A percentile compares a stretch with the other conserved stretches of the same genome.
phyloP scores from a whole-genome alignment of 768 basidiomycete genomes.

The Lactarius trivialis region DNA sequence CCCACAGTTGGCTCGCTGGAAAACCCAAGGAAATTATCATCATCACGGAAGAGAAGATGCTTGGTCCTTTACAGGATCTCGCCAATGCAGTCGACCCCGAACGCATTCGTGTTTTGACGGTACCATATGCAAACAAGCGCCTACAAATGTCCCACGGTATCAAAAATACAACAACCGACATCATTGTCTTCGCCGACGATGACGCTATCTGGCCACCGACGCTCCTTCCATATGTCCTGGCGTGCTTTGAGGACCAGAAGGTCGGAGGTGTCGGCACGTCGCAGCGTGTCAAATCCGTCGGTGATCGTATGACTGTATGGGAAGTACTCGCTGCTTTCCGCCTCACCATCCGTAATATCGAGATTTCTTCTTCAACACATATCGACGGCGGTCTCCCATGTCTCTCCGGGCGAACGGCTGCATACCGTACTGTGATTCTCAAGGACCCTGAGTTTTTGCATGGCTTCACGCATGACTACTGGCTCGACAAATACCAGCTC shows the following conservation, averaged over 20 bases:
- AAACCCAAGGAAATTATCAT: conserved; percentile 81
- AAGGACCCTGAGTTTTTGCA: conserved; percentile 92
- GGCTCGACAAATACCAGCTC: conserved; percentile 90
- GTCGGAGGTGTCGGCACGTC: conserved; percentile 89
- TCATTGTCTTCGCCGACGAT: conserved; percentile 92
- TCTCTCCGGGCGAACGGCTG: conserved; percentile 87
- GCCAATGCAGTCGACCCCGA: conserved; percentile 82
- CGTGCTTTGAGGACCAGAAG: conserved; percentile 92
- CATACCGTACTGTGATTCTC: conserved; percentile 88
- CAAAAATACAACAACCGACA: conserved; percentile 83
- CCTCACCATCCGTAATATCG: conserved; percentile 89
- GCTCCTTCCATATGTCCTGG: conserved; percentile 80
- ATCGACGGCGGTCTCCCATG: conserved; percentile 92
- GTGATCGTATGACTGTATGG: conserved; percentile 82
- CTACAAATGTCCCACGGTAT: conserved; percentile 93
- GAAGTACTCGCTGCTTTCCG: conserved; percentile 92
- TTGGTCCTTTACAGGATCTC: conserved; percentile 80
- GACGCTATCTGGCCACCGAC: conserved; percentile 95
- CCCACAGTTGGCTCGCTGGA: conserved; percentile 86
- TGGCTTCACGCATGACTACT: conserved; percentile 91
- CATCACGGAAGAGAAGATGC: conserved; percentile 85
- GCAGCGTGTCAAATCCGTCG: conserved; percentile 80
- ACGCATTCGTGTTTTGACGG: conserved; percentile 80
- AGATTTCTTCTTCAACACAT: conserved; percentile 82
- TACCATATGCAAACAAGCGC: conserved; percentile 90